Evolutionary conservation across 108 stramenopile species (phyloP), one percentile per base, ranked within the genome.

Genomic region (Aureococcus anophagefferens): DNA sequence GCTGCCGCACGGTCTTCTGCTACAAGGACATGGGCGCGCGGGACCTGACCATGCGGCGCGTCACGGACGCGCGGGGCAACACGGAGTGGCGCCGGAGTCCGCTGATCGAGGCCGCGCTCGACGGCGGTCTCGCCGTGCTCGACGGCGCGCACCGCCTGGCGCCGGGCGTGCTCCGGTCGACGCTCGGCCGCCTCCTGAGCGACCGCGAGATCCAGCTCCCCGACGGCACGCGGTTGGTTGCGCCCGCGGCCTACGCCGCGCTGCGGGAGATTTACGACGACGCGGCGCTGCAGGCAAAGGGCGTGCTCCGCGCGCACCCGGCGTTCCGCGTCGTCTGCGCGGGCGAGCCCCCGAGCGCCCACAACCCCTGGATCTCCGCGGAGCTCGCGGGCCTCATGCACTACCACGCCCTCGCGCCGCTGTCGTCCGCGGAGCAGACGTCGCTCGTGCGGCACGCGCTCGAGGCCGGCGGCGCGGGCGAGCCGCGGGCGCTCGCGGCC

Each of bases 91-190:
- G 73, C 71, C 77, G 84, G 35, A 84, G 87, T 0, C 90, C 91
- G 5, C 74, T 95, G 40, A 75, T 88, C 0, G 68, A 74, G 34
- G 90, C 94, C 0, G 90, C 89, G 34, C 37, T 75, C 51, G 74
- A 79, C 14, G 94, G 92, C 4, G 68, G 68, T 29, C 46, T 78
- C 14, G 75, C 77, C 0, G 75, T 91, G 46, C 74, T 95, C 34
- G 94, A 95, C 81, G 91, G 91, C 21, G 75, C 90, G 30, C 89
- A 95, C 30, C 90, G 88, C 63, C 73, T 91, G 34, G 78, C 81
- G 4, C 44, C 81, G n/a, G 91, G 89, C 74, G 78, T 81, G 0
- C 74, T 92, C 68, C 63, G 9, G 40, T 5, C 40, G 40, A 13
- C 40, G 40, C 40, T 44, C 40, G 5, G 9, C 9, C 40, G 40